phyloP scores from a whole-genome alignment of 2,329 filamentous ascomycete genomes.

The Hypoxylon sp. region DNA sequence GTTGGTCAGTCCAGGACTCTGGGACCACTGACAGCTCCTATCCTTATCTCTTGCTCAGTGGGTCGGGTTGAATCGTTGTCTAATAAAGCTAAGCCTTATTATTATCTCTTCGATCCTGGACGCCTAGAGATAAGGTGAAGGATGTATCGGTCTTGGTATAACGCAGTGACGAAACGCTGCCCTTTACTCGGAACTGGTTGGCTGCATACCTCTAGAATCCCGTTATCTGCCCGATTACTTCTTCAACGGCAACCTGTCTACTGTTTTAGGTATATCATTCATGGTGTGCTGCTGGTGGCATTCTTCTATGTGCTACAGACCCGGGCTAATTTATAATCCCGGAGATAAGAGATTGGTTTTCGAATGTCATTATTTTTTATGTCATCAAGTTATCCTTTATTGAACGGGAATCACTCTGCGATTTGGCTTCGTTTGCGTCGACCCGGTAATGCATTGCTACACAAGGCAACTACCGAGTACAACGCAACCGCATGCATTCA shows the following conservation, averaged over 20 bases:
- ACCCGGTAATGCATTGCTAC: slow-evolving; percentile 1
- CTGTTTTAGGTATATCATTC: slow-evolving; percentile 25
- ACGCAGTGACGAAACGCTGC: slow-evolving; percentile 1
- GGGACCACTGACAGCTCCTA: slow-evolving; percentile 44
- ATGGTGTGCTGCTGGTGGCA: slow-evolving; percentile 13
- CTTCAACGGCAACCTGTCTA: slow-evolving; percentile 16
- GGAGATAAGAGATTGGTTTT: slow-evolving; percentile 16
- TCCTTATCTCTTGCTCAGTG: slow-evolving; percentile 47
- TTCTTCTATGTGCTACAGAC: slow-evolving; percentile 14
- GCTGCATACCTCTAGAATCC: slow-evolving; percentile 11
- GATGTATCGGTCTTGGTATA: not conserved
- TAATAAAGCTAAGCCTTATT: slow-evolving; percentile 31
- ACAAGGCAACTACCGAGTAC: slow-evolving; percentile 11
- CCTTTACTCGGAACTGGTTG: slow-evolving; percentile 10
- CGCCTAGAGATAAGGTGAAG: slow-evolving; percentile 36
- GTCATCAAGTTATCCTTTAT: slow-evolving; percentile 19
- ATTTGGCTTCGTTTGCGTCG: slow-evolving; percentile 5
- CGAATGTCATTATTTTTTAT: slow-evolving; percentile 13
- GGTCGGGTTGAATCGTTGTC: slow-evolving; percentile 25
- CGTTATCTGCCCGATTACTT: slow-evolving; percentile 17
- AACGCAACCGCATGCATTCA: slow-evolving; percentile 2
- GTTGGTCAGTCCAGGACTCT: slow-evolving; percentile 1
- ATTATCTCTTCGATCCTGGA: slow-evolving; percentile 23
- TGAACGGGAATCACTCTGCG: slow-evolving; percentile 11
- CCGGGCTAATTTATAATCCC: slow-evolving; percentile 28